A percentile compares a stretch with the other conserved stretches of the same genome.
These are phyloP conservation scores for Pyrenochaeta sp. DNA, from an alignment of 2,329 filamentous ascomycete species.

Conservation along the genomic window DNA sequence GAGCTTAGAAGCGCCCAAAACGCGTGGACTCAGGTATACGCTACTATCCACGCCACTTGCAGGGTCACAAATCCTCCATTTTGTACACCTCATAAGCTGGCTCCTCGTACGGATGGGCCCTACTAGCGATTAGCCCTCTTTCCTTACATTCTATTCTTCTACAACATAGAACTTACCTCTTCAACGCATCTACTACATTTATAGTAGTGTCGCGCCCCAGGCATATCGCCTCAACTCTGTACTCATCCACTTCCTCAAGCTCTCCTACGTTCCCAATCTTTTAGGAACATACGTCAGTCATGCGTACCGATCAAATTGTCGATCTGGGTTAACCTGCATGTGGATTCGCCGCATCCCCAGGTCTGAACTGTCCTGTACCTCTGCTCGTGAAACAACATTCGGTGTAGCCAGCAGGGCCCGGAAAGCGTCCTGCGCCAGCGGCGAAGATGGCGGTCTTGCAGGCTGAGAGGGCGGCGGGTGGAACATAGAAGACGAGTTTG, in stretches of 20 bases:
- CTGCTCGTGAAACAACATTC: conserved; percentile 53
- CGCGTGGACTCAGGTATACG: background rate
- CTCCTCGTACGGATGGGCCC: conserved; percentile 58
- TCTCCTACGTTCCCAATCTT: conserved; percentile 65
- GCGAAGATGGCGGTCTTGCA: conserved; percentile 57
- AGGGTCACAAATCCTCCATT: conserved; percentile 52
- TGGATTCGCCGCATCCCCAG: conserved; percentile 68
- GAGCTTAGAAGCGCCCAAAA: background rate
- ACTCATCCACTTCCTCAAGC: conserved; percentile 68
- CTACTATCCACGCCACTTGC: background rate
- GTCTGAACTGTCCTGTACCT: conserved; percentile 73
- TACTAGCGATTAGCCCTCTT: conserved; percentile 22
- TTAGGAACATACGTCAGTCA: background rate
- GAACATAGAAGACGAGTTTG: conserved; percentile 58
- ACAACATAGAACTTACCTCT: conserved; percentile 60
- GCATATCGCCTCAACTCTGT: conserved; percentile 70
- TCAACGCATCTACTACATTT: conserved; percentile 69
- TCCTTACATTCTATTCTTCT: background rate
- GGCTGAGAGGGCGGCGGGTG: conserved; percentile 45
- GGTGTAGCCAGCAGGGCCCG: conserved; percentile 53
- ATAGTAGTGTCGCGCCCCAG: conserved; percentile 65
- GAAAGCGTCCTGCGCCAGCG: conserved; percentile 55
- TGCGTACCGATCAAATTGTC: background rate
- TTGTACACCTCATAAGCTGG: conserved; percentile 57
- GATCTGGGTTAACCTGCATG: conserved; percentile 41